Evolutionary conservation across 1,284 basidiomycete species (phyloP).

Genomic region (Lentinula novae-zelandiae): DNA sequence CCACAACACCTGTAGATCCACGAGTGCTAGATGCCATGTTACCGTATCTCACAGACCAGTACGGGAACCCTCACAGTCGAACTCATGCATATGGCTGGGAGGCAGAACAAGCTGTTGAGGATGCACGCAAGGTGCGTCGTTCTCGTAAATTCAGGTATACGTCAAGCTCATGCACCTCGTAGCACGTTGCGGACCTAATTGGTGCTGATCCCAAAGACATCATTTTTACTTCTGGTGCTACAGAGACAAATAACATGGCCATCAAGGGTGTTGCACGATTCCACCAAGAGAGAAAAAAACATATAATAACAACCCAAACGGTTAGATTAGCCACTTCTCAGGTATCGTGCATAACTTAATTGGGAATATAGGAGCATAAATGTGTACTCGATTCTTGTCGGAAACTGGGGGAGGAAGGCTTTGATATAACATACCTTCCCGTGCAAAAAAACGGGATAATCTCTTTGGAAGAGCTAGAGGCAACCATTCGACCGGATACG

Average conservation of each 20-base stretch:
- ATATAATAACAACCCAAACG: slow-evolving; percentile 90
- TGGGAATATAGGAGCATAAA: slow-evolving; percentile 85
- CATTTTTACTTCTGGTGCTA: slow-evolving; percentile 97
- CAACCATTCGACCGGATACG: slow-evolving; percentile 84
- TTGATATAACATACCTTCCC: slow-evolving; percentile 96
- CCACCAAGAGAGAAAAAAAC: slow-evolving; percentile 85
- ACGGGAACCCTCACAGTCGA: slow-evolving; percentile 96
- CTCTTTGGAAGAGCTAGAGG: slow-evolving; percentile 72
- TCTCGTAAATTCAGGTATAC: neutral
- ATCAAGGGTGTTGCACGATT: slow-evolving; percentile 98
- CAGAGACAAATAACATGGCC: slow-evolving; percentile 97
- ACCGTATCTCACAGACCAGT: slow-evolving; percentile 94
- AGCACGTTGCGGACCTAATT: slow-evolving; percentile 90
- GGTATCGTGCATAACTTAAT: neutral
- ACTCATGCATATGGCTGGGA: slow-evolving; percentile 99
- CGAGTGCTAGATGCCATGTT: slow-evolving; percentile 97
- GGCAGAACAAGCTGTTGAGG: slow-evolving; percentile 91
- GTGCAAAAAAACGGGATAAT: slow-evolving; percentile 88
- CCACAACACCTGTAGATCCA: slow-evolving; percentile 97
- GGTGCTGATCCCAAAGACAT: slow-evolving; percentile 96
- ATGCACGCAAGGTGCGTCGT: slow-evolving; percentile 72
- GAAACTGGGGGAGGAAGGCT: slow-evolving; percentile 93
- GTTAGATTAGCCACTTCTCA: slow-evolving; percentile 36
- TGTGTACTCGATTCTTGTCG: slow-evolving; percentile 98
- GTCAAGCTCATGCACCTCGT: slow-evolving; percentile 16